These are phyloP conservation scores for Auricularia sp. DNA, from an alignment of 768 basidiomycete species.

Conservation along the genomic window DNA sequence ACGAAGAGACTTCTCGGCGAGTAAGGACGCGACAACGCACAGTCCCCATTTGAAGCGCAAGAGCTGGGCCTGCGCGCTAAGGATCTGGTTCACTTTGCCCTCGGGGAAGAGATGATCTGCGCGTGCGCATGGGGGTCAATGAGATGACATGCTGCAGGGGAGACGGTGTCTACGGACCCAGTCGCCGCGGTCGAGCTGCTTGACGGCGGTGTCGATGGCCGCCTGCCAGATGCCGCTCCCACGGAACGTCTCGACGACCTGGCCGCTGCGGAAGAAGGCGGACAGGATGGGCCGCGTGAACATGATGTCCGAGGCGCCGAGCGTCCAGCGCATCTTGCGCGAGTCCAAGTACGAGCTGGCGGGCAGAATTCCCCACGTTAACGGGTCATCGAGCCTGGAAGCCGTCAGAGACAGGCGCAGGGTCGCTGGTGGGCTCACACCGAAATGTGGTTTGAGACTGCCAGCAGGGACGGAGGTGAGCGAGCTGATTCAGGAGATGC, in stretches of 20 bases:
- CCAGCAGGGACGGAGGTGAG: too few relatives aligned
- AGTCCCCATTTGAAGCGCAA: slow-evolving; percentile 92
- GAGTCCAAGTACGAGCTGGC: slow-evolving; percentile 46
- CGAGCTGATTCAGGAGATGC: too few relatives aligned
- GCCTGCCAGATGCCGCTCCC: slow-evolving; percentile 85
- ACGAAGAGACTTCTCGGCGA: neutral
- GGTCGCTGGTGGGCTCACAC: slow-evolving; percentile 43
- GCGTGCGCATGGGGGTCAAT: slow-evolving; percentile 1
- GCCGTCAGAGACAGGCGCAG: slow-evolving; percentile 4
- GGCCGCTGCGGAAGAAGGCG: slow-evolving; percentile 78
- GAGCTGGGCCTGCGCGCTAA: slow-evolving; percentile 28
- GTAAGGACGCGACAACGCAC: slow-evolving; percentile 39
- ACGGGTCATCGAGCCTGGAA: slow-evolving; percentile 66
- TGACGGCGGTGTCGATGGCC: slow-evolving; percentile 75
- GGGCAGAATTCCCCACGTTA: slow-evolving; percentile 84
- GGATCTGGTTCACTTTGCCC: slow-evolving; percentile 71
- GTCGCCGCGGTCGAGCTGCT: slow-evolving; percentile 66
- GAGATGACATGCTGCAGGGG: neutral
- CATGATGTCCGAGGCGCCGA: slow-evolving; percentile 89
- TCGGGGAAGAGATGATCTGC: slow-evolving; percentile 89
- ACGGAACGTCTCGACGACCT: slow-evolving; percentile 85
- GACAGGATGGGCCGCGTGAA: slow-evolving; percentile 86
- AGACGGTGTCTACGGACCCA: slow-evolving; percentile 55
- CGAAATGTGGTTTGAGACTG: slow-evolving; percentile 91
- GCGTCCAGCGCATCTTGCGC: slow-evolving; percentile 67